These are phyloP conservation scores for Cladobotryum protrusum DNA, from an alignment of 2,329 filamentous ascomycete genomes.

Conservation along the genomic window DNA sequence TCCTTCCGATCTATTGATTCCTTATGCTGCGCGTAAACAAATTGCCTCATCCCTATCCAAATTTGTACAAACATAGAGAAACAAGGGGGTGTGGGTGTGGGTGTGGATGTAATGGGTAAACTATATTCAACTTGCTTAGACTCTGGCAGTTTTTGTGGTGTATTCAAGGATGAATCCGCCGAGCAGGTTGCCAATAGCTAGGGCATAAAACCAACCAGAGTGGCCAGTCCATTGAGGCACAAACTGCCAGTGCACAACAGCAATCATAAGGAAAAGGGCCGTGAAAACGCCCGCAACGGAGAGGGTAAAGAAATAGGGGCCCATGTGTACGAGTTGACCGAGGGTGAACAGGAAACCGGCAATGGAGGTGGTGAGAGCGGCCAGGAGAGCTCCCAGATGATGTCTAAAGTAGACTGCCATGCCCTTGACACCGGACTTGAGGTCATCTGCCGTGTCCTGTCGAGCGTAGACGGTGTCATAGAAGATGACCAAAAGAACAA, in stretches of 20 bases:
- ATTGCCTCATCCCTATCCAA: too few relatives aligned
- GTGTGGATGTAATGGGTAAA: too few relatives aligned
- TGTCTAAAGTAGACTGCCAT: conserved; percentile 23
- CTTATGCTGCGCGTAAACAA: too few relatives aligned
- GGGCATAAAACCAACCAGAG: conserved; percentile 16
- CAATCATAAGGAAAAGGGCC: conserved; percentile 13
- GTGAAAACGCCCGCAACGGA: conserved; percentile 13
- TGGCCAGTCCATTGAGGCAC: conserved; percentile 11
- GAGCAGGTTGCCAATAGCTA: conserved; percentile 15
- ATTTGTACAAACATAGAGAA: too few relatives aligned
- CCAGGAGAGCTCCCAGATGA: conserved; percentile 13
- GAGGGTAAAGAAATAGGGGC: conserved; percentile 13
- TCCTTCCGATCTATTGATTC: too few relatives aligned
- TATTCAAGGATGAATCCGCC: conserved; percentile 7
- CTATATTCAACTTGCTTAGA: too few relatives aligned
- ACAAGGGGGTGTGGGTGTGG: too few relatives aligned
- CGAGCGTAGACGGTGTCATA: conserved; percentile 32
- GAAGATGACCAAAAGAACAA: conserved; percentile 24
- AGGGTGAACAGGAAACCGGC: conserved; percentile 9
- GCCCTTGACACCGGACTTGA: conserved; percentile 28
- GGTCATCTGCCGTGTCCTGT: conserved; percentile 29
- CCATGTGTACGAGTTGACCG: conserved; percentile 8
- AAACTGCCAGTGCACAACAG: conserved; percentile 10
- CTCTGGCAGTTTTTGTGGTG: too few relatives aligned
- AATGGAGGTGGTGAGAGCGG: conserved; percentile 11